Base-by-base conservation (phyloP, 495 filamentous ascomycete genomes). In the Penicillium tannophilum region DNA sequence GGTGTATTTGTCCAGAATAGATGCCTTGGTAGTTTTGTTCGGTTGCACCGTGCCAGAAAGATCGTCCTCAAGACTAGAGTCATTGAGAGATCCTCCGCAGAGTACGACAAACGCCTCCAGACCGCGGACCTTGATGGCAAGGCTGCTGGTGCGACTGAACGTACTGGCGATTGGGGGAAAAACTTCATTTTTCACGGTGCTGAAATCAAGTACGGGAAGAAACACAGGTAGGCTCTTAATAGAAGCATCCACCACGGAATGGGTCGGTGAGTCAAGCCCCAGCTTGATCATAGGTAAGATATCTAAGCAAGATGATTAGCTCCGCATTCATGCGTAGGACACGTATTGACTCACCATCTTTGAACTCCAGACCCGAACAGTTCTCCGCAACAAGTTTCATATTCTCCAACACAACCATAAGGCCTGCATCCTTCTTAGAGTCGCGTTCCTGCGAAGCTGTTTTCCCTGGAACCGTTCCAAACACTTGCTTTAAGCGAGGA, bases 1-100 rank as follows among this genome's bases (percentile, higher is more conserved):
- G 1, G 94, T 97, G 63, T 92, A 97, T 69, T 98, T 98, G 73
- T 98, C 94, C 33, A 98, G 78, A 17, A 92, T 92, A 2, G 91
- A 90, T 3, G 83, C 85, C 28, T 84, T 86, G 33, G 76, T 75
- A 48, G 83, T 76, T 62, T 81, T 81, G 9, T 67, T 75, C 10
- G 73, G 72, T 47, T 74, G 72, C 39, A 86, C 67, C 17, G 82
- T 59, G 1, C 92, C 92, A 59, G 90, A 83, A 12, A 96, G 76
- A 11, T 90, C 91, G 72, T 95, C 77, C 2, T 73, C 57, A 6
- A 65, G 56, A 23, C 82, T 77, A 30, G 69, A 72, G 16, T 66
- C 62, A 10, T 77, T 74, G 7, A 66, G 56, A 19, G 74, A 63
- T 4, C 91, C 93, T 16, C 94, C 95, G 68, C 94, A 97, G 3